Evolutionary conservation across 352 stramenopile genomes (phyloP), one percentile per base, ranked within the genome.

Genomic region (Hyaloperonospora brassicae): DNA sequence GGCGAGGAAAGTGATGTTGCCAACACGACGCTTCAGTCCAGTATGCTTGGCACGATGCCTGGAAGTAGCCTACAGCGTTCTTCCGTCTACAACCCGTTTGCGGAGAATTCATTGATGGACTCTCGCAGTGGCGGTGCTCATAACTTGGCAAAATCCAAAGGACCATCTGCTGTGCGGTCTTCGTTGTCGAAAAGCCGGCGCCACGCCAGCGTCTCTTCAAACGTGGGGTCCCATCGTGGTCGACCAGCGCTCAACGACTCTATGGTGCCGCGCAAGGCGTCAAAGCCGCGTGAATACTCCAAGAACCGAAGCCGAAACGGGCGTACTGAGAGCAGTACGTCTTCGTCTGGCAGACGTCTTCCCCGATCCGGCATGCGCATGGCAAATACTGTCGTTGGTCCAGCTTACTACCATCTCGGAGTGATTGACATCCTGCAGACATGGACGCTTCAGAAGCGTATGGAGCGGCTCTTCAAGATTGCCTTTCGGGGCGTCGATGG

Each of bases 341-440:
- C 80, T 8, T 89, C 79, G 2, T 92, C 81, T 13, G 79, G 81
- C 24, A 66, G 81, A 12, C 76, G 73, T 12, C 61, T 89, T 41
- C 84, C 84, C 1, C 73, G 84, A 3, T 89, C 78, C 22, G 84
- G 84, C 13, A 94, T 95, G 79, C 81, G 83, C 11, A 79, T 89
- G 49, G 78, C 79, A 30, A 92, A 93, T 61, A 89, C 83, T 11
- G 82, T 96, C 14, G 83, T 93, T 2, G 86, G 84, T 1, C 87
- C 87, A 8, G 84, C 82, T 41, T 90, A 93, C 62, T 96, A 96
- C 57, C 84, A 95, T 60, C 61, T 96, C 39, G 87, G 87, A 35
- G 61, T 96, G 42, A 95, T 96, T 55, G 87, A 96, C 50, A 95
- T 96, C 57, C 46, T 96, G 55, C 87, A 96, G 61, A 90, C 79